A percentile compares a stretch with the other conserved stretches of the same genome.
Evolutionary conservation across 192 early-diverging fungal species (phyloP).

Genomic region (Podila horticola): DNA sequence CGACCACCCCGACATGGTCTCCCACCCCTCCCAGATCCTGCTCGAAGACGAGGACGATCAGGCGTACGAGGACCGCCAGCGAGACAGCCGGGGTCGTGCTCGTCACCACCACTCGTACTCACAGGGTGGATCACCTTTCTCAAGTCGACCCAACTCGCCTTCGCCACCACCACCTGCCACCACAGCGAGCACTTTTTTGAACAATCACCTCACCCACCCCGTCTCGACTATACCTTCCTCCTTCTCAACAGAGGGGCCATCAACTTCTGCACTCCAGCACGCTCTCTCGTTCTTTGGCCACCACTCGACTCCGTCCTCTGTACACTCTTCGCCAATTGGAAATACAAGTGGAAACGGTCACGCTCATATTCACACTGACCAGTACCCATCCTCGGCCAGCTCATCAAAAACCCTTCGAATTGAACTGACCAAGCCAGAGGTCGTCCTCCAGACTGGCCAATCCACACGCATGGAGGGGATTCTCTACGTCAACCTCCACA

Average conservation of each 20-base stretch:
- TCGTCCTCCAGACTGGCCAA: constrained; percentile 21
- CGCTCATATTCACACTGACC: neutral
- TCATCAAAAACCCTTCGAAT: constrained; percentile 30
- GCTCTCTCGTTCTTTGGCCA: constrained; percentile 4
- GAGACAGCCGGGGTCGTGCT: neutral
- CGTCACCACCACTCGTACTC: neutral
- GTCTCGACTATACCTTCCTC: neutral
- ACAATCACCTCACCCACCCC: neutral
- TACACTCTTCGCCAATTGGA: neutral
- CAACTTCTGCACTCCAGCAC: neutral
- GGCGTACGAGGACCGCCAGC: constrained; percentile 1
- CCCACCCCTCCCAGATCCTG: constrained; percentile 5
- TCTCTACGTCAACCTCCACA: constrained; percentile 21
- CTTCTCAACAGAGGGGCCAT: neutral
- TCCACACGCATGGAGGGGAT: constrained; percentile 16
- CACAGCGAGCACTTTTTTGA: neutral
- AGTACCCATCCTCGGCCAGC: constrained; percentile 1
- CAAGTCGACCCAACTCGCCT: constrained; percentile 13
- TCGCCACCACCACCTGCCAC: constrained; percentile 4
- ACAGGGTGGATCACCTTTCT: neutral
- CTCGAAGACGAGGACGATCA: constrained; percentile 22
- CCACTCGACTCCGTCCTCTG: neutral
- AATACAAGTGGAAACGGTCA: neutral
- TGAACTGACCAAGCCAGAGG: constrained; percentile 27
- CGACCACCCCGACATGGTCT: constrained; percentile 14